phyloP scores from a whole-genome alignment of 2,329 filamentous ascomycete genomes.

The Exophiala lecanii-corni region DNA sequence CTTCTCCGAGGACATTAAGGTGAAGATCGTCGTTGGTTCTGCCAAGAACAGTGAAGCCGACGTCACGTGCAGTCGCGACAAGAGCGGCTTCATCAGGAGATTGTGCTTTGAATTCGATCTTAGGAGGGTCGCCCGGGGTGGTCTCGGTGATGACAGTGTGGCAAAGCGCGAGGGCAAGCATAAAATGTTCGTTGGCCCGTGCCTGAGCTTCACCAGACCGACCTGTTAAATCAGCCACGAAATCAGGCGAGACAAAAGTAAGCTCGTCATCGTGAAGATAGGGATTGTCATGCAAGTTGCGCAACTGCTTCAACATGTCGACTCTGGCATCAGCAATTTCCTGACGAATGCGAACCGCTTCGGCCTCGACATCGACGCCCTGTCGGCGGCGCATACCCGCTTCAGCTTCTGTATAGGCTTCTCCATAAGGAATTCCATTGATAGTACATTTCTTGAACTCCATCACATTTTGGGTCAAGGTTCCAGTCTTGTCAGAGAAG shows the following conservation, averaged over 20 bases:
- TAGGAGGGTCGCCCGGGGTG: slow-evolving; percentile 81
- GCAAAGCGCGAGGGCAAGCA: slow-evolving; percentile 91
- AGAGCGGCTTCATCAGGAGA: slow-evolving; percentile 94
- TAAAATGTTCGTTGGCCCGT: slow-evolving; percentile 77
- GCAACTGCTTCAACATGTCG: slow-evolving; percentile 66
- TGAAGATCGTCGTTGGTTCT: slow-evolving; percentile 74
- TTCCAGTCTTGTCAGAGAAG: slow-evolving; percentile 92
- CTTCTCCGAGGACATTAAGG: slow-evolving; percentile 80
- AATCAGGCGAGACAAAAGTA: slow-evolving; percentile 89
- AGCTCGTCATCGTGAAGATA: slow-evolving; percentile 85
- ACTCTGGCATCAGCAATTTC: slow-evolving; percentile 76
- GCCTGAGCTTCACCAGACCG: slow-evolving; percentile 72
- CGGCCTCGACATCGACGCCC: slow-evolving; percentile 79
- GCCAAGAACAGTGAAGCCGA: slow-evolving; percentile 88
- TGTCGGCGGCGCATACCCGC: slow-evolving; percentile 91
- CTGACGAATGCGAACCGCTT: slow-evolving; percentile 64
- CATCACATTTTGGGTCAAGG: slow-evolving; percentile 89
- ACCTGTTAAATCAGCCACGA: slow-evolving; percentile 75
- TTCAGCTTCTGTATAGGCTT: slow-evolving; percentile 95
- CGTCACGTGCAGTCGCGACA: slow-evolving; percentile 88
- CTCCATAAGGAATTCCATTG: slow-evolving; percentile 93
- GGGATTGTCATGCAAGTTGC: slow-evolving; percentile 78
- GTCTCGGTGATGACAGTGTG: slow-evolving; percentile 93
- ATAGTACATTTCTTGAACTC: slow-evolving; percentile 99
- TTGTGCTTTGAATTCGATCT: slow-evolving; percentile 92